These are phyloP conservation scores for Neurospora tetrasperma DNA, from an alignment of 495 filamentous ascomycete genomes.

Conservation along the genomic window DNA sequence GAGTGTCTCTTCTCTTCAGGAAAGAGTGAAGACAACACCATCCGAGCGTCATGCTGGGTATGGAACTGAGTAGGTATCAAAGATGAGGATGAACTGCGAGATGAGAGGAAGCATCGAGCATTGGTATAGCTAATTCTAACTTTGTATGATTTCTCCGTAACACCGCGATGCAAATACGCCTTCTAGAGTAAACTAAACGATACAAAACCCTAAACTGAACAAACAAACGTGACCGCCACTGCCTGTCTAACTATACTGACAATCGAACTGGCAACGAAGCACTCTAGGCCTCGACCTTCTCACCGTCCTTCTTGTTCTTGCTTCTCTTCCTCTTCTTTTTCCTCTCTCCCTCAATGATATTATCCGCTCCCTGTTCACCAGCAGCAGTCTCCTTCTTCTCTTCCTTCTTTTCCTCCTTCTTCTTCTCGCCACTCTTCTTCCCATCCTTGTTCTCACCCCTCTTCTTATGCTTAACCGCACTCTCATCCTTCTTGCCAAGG, in stretches of 20 bases:
- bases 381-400: slow-evolving; percentile 11
- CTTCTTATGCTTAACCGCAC: slow-evolving; percentile 1
- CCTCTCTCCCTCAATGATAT: slow-evolving; percentile 27
- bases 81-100: not conserved
- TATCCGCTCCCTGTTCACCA: not conserved
- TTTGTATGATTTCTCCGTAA: not conserved
- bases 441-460: slow-evolving; percentile 2
- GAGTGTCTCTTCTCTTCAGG: too few relatives aligned
- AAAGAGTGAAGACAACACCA: not conserved
- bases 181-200: not conserved
- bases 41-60: not conserved
- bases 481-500: not conserved
- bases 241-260: not conserved
- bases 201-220: not conserved
- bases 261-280: not conserved
- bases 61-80: not conserved
- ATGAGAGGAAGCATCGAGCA: not conserved
- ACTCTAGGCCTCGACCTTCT: not conserved
- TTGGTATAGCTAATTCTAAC: not conserved
- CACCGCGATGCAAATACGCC: not conserved
- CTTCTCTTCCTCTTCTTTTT: slow-evolving; percentile 44
- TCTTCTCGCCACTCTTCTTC: slow-evolving; percentile 1
- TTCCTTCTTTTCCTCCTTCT: slow-evolving; percentile 27
- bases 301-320: slow-evolving; percentile 20
- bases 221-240: not conserved